A percentile compares a stretch with the other conserved stretches of the same genome.
phyloP scores from a whole-genome alignment of 2,329 filamentous ascomycete genomes.

The Trichoderma gracile region DNA sequence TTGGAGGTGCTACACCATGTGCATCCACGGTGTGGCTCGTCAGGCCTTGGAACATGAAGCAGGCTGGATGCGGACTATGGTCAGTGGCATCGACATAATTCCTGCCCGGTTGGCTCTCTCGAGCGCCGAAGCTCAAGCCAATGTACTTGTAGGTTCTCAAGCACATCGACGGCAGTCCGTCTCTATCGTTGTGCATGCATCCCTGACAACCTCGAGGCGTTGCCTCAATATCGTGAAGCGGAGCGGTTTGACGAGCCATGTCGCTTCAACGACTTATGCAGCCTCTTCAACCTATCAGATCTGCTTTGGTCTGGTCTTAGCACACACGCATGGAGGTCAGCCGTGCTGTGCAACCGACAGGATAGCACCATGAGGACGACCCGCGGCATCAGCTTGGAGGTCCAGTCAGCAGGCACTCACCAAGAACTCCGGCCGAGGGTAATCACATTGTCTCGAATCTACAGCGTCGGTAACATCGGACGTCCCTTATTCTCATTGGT shows the following conservation, averaged over 20 bases:
- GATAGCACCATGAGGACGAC: slow-evolving; percentile 32
- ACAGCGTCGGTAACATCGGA: not conserved
- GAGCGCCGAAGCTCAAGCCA: not conserved
- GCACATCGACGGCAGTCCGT: not conserved
- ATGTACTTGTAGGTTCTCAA: not conserved
- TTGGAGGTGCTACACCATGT: not conserved
- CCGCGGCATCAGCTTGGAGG: slow-evolving; percentile 27
- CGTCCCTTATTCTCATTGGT: not conserved
- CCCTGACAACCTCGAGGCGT: not conserved
- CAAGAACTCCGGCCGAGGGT: not conserved
- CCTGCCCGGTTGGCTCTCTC: not conserved
- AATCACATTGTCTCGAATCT: not conserved
- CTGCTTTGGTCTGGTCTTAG: not conserved
- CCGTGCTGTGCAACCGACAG: slow-evolving; percentile 27
- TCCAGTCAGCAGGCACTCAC: not conserved
- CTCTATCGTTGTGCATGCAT: not conserved
- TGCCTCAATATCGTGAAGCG: not conserved
- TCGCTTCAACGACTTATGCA: not conserved
- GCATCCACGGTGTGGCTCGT: not conserved
- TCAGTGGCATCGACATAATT: not conserved
- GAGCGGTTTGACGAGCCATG: not conserved
- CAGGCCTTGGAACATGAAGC: not conserved
- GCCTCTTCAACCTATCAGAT: slow-evolving; percentile 2
- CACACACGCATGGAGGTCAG: slow-evolving; percentile 2
- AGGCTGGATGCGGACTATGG: not conserved